Base-by-base conservation (phyloP, 306 rosid genomes). In the Castanospermum australe region DNA sequence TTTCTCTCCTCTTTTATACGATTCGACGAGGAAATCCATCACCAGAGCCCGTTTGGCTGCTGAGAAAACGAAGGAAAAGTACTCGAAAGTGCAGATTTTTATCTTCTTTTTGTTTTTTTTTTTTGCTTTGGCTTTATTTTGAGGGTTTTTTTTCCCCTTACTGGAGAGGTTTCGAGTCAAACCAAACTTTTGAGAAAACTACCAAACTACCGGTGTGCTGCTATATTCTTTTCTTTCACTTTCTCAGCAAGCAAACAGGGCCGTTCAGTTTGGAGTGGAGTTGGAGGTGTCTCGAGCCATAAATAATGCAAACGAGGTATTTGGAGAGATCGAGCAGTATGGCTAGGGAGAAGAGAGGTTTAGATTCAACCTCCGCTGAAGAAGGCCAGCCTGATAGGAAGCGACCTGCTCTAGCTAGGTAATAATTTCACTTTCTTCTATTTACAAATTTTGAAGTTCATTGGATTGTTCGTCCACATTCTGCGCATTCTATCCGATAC, bases 381-480 rank as follows among this genome's bases (percentile, higher is more conserved):
- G 89, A 91, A 81, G 93, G 79, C 13, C 94, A 91, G 76, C 92
- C 98, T 21, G 91, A 91, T 7, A 89, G 89, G 85, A 93, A 93
- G 80, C 83, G 98, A 22, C 98, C 98, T 33, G 98, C 98, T 76
- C 68, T 93, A 13, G 97, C 98, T 17, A 90, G 96, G 97, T 92
- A 24, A 25, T 55, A 76, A 1, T 13, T 44, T 62, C 18, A 14
- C 15, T 8, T 48, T 28, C 38, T n/a, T n/a, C 11, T 8, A n/a
- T 12, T 44, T 20, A 13, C 17, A 5, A 9, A 20, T 38, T 76
- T 47, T 32, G 38, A 30, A 48, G 42, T 22, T 47, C 41, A 28
- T 11, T 50, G n/a, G 24, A 54, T 35, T 33, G 20, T 33, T 30
- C 38, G 41, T 67, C 36, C 6, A 45, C 9, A 75, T 44, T 75